Evolutionary conservation across 2,329 filamentous ascomycete species (phyloP).

Genomic region (Fusarium sarcochroum): DNA sequence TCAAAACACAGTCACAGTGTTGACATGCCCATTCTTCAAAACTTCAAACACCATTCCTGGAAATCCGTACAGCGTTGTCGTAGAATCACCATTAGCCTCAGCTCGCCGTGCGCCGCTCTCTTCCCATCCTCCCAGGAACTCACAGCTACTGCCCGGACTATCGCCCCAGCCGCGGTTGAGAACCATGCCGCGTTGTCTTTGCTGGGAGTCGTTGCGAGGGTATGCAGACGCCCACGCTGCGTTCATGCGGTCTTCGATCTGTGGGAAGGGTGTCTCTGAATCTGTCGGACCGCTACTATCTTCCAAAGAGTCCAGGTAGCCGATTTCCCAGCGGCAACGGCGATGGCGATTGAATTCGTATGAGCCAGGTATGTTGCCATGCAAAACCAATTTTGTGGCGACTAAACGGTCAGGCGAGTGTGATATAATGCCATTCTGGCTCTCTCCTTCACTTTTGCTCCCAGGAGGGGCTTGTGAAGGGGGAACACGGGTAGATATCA

Average conservation of each 20-base stretch:
- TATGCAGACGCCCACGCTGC: constrained; percentile 79
- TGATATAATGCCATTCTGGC: constrained; percentile 55
- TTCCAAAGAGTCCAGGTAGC: constrained; percentile 65
- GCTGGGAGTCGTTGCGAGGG: constrained; percentile 64
- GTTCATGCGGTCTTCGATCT: constrained; percentile 77
- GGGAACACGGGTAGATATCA: constrained; percentile 82
- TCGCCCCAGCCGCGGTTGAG: constrained; percentile 93
- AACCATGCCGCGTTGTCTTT: constrained; percentile 81
- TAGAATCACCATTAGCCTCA: constrained; percentile 70
- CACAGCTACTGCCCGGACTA: constrained; percentile 90
- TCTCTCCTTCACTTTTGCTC: constrained; percentile 39
- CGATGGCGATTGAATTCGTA: constrained; percentile 97
- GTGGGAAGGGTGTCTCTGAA: constrained; percentile 84
- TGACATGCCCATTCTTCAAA: constrained; percentile 90
- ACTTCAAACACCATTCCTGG: constrained; percentile 97
- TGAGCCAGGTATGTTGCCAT: constrained; percentile 94
- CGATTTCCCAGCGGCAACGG: constrained; percentile 87
- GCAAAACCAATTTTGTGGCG: constrained; percentile 91
- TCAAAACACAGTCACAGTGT: constrained; percentile 89
- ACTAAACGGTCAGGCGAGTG: constrained; percentile 76
- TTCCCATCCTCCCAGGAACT: constrained; percentile 88
- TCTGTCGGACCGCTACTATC: constrained; percentile 65
- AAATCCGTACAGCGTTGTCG: constrained; percentile 91
- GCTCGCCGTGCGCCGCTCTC: constrained; percentile 73
- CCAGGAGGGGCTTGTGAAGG: constrained; percentile 73